Conservation (phyloP, 2,329 filamentous ascomycete genomes). For the Colletotrichum cordylinicola region DNA sequence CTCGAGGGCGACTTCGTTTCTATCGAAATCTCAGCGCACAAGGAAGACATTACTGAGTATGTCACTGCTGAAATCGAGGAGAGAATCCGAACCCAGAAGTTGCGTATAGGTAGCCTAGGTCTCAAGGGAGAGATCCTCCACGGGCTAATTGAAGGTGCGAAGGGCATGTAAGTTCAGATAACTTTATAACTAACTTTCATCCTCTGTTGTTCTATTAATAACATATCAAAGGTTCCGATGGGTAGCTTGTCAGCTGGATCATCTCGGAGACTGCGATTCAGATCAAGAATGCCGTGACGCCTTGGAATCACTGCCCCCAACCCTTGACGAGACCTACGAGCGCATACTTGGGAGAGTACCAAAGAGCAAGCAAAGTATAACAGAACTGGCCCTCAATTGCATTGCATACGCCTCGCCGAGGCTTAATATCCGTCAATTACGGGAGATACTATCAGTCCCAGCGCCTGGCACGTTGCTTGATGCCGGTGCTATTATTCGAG, state of each 20-base stretch:
- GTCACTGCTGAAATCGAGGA: background rate
- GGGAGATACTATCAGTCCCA: background rate
- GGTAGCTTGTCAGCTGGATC: slow-evolving; percentile 3
- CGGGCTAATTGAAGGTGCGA: accelerated
- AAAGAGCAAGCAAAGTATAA: accelerated
- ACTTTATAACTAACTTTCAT: too few species aligned
- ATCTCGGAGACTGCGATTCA: background rate
- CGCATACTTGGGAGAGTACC: background rate
- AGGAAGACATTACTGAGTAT: background rate
- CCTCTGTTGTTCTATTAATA: background rate
- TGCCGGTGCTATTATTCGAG: background rate
- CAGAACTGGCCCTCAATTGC: background rate
- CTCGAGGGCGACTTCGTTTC: background rate
- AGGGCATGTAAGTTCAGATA: background rate
- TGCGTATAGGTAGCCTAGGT: background rate
- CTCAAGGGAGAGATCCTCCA: background rate
- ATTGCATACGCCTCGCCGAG: background rate
- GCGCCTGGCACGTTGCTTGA: background rate
- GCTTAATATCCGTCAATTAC: accelerated
- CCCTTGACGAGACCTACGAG: background rate
- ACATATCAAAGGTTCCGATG: background rate
- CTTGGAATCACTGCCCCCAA: background rate
- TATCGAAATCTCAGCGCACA: background rate
- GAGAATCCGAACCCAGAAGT: background rate
- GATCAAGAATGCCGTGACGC: background rate